Evolutionary conservation across 176 grass and related monocot genomes (phyloP).

Genomic region (Hyparrhenia diplandra): DNA sequence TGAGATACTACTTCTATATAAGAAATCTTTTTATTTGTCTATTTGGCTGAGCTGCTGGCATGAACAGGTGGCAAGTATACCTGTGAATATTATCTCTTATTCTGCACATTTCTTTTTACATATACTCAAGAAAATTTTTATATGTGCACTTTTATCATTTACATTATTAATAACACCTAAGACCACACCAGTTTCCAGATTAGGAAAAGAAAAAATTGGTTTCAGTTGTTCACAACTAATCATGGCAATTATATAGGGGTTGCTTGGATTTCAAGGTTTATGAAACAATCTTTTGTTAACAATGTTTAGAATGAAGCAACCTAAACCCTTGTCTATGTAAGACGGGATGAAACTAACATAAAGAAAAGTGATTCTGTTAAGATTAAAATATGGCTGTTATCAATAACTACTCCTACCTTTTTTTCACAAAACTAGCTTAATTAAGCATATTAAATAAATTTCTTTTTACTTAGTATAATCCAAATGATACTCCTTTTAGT

Average conservation of each 20-base stretch:
- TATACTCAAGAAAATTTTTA: background rate
- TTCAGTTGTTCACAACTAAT: background rate
- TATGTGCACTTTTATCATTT: background rate
- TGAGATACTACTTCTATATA: background rate
- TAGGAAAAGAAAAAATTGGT: background rate
- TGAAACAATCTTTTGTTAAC: background rate
- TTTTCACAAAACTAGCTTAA: background rate
- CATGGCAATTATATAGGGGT: background rate
- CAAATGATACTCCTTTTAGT: background rate
- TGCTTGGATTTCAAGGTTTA: background rate
- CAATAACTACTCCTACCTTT: background rate
- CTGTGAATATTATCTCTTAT: background rate
- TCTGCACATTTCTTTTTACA: background rate
- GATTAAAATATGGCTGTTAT: background rate
- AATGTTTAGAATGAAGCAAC: background rate
- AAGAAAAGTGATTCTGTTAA: background rate
- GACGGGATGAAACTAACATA: background rate
- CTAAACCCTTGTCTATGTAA: background rate
- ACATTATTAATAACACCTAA: background rate
- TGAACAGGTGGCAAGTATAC: background rate
- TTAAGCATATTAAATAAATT: background rate
- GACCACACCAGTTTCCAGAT: background rate
- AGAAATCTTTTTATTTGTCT: background rate
- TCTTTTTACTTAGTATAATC: background rate
- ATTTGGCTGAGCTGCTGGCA: background rate